Percentiles rank a stretch among this genome's conserved stretches.
phyloP scores from a whole-genome alignment of 176 grass and related monocot species.

The Tuctoria greenei region DNA sequence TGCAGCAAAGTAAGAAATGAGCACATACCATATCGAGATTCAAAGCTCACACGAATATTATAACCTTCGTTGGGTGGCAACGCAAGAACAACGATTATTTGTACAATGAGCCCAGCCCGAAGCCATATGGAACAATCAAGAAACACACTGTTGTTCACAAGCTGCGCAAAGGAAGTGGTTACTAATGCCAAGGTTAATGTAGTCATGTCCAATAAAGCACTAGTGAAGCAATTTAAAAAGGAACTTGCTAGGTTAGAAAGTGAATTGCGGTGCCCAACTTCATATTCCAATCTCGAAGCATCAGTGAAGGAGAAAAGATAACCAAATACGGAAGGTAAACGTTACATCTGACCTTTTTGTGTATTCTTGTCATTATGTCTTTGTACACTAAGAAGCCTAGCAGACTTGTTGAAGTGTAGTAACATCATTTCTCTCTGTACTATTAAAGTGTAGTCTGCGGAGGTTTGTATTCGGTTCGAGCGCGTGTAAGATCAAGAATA shows the following conservation, averaged over 20 bases:
- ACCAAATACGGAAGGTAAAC: conserved; percentile 72
- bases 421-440: too few species aligned
- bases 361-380: too few species aligned
- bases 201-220: conserved; percentile 83
- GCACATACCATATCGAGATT: conserved; percentile 89
- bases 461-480: too few species aligned
- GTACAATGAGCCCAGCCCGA: conserved; percentile 79
- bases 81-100: conserved; percentile 86
- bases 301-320: conserved; percentile 80
- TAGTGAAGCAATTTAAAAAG: conserved; percentile 82
- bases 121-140: conserved; percentile 81
- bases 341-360: conserved; percentile 12
- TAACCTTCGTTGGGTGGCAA: conserved; percentile 84
- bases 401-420: too few species aligned
- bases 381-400: too few species aligned
- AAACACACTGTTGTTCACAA: conserved; percentile 77
- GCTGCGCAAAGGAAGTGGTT: conserved; percentile 88
- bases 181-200: conserved; percentile 89
- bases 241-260: conserved; percentile 83
- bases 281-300: conserved; percentile 62
- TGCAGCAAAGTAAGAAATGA: conserved; percentile 86
- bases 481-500: too few species aligned
- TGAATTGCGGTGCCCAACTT: conserved; percentile 62
- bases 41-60: conserved; percentile 89
- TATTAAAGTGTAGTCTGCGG: too few species aligned